A percentile compares a stretch with the other conserved stretches of the same genome.
Conservation (phyloP, 768 basidiomycete species). For the Boletus vinaceobasis region DNA sequence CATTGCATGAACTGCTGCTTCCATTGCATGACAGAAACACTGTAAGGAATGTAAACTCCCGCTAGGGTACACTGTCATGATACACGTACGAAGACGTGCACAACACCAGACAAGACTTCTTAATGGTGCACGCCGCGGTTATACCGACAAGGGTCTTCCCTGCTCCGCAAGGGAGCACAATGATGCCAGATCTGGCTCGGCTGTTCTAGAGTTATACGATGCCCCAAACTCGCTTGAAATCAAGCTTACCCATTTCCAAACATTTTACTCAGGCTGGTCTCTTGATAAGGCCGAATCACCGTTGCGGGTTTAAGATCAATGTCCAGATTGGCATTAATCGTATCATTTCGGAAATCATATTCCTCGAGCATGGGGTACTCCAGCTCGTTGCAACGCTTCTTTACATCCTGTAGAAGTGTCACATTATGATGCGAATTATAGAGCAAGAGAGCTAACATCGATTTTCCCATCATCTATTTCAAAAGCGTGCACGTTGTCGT, state of each 20-base stretch:
- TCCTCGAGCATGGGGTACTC: conserved; percentile 99
- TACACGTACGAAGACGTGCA: conserved; percentile 90
- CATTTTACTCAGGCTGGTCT: conserved; percentile 98
- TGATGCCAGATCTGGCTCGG: conserved; percentile 96
- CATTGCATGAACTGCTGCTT: conserved; percentile 97
- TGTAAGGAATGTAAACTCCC: conserved; percentile 27
- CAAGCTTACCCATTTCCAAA: conserved; percentile 89
- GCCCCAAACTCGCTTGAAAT: not conserved
- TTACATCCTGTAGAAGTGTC: conserved; percentile 68
- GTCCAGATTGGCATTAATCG: conserved; percentile 92
- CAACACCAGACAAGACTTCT: conserved; percentile 95
- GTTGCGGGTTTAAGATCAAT: conserved; percentile 98
- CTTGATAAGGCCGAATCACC: conserved; percentile 96
- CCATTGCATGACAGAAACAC: conserved; percentile 98
- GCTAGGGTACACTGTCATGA: not conserved
- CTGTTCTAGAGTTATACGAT: conserved; percentile 38
- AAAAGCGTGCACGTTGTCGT: conserved; percentile 95
- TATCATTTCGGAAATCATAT: conserved; percentile 98
- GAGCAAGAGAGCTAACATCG: conserved; percentile 54
- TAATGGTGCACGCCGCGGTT: conserved; percentile 98
- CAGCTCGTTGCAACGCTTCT: conserved; percentile 93
- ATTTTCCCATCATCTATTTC: conserved; percentile 94
- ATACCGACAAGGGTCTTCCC: conserved; percentile 99
- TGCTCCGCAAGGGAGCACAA: conserved; percentile 96
- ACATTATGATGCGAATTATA: not conserved